Percentiles rank a stretch among this genome's conserved stretches.
These are phyloP conservation scores for Plasmopara muralis DNA, from an alignment of 352 stramenopile species.

Conservation along the genomic window DNA sequence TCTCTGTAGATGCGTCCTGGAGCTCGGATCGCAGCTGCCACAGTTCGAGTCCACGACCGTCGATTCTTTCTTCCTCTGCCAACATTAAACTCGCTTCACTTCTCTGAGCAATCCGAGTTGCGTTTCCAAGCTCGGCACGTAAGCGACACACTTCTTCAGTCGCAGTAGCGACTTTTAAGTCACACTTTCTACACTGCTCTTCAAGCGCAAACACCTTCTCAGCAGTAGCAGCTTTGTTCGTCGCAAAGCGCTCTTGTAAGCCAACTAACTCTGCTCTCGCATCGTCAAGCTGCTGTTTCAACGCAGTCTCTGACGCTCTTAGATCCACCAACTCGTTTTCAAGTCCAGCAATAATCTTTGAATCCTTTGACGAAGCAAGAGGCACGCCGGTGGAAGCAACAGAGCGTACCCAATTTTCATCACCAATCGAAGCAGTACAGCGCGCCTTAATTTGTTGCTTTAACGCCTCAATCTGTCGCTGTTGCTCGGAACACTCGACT, in stretches of 20 bases:
- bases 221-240: conserved; percentile 32
- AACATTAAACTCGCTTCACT: neutral
- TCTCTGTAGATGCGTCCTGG: conserved; percentile 22
- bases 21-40: conserved; percentile 15
- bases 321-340: conserved; percentile 22
- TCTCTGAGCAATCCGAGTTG: neutral
- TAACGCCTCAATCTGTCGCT: conserved; percentile 20
- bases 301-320: conserved; percentile 12
- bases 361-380: neutral
- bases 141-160: conserved; percentile 20
- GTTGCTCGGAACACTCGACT: conserved; percentile 19
- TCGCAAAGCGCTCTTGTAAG: conserved; percentile 29
- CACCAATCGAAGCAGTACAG: neutral
- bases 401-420: neutral
- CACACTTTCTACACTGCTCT: conserved; percentile 23
- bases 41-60: neutral
- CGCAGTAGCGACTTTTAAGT: conserved; percentile 15
- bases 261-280: conserved; percentile 15
- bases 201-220: conserved; percentile 37
- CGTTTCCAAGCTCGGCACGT: conserved; percentile 4
- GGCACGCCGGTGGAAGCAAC: too few species aligned
- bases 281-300: conserved; percentile 23
- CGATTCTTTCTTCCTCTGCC: too few species aligned
- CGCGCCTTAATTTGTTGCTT: conserved; percentile 19
- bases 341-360: conserved; percentile 5